These are phyloP conservation scores for Arthrobotrys entomopaga DNA, from an alignment of 2,329 filamentous ascomycete species.

Conservation along the genomic window DNA sequence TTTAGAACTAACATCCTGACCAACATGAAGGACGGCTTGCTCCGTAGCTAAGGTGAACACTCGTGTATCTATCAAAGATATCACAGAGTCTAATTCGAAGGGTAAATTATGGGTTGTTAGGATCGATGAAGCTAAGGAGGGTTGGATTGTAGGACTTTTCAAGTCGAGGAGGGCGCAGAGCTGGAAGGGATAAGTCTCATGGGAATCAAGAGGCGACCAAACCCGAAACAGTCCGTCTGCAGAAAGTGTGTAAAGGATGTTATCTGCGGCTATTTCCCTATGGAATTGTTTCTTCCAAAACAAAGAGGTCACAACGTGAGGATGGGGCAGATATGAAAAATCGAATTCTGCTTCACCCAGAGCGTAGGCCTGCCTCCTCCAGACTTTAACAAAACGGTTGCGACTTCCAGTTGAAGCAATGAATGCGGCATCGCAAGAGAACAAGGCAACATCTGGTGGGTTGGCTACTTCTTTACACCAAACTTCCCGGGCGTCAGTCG, in stretches of 20 bases:
- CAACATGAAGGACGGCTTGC: conserved; percentile 73
- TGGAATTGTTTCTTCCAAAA: conserved; percentile 86
- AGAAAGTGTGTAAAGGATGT: conserved; percentile 90
- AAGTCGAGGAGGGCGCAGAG: conserved; percentile 86
- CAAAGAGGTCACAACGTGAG: conserved; percentile 78
- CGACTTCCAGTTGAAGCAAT: conserved; percentile 82
- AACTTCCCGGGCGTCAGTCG: conserved; percentile 66
- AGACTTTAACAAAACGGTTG: conserved; percentile 89
- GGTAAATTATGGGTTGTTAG: background rate
- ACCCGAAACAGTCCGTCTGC: conserved; percentile 81
- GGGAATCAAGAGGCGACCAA: conserved; percentile 81
- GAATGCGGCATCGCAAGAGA: conserved; percentile 87
- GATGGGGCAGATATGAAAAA: conserved; percentile 88
- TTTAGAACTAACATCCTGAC: conserved; percentile 60
- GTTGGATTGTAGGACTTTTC: conserved; percentile 59
- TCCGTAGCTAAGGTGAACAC: conserved; percentile 83
- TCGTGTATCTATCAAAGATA: conserved; percentile 82
- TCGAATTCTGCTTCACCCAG: conserved; percentile 87
- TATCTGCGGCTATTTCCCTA: conserved; percentile 80
- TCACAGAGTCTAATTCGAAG: conserved; percentile 40
- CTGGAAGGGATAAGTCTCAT: conserved; percentile 76
- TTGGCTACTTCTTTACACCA: conserved; percentile 82
- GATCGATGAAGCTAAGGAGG: background rate
- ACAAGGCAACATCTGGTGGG: conserved; percentile 75
- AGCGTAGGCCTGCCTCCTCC: conserved; percentile 86